Conservation (phyloP, 73 alveolate genomes). For the Paramecium sonneborni region DNA sequence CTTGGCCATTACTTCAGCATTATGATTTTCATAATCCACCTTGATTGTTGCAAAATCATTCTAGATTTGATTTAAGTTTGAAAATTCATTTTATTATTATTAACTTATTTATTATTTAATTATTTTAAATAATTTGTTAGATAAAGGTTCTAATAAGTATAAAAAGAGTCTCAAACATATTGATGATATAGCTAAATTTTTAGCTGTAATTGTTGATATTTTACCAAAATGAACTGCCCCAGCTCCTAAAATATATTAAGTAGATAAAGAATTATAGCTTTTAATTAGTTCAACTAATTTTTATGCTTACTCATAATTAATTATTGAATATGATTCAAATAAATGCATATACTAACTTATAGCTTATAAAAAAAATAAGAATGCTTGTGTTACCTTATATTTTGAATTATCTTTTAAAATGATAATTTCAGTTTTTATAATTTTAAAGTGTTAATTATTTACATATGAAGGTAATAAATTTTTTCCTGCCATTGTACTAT, state of each 20-base stretch:
- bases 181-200: conserved; percentile 52
- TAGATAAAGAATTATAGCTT: not conserved
- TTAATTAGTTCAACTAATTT: conserved; percentile 17
- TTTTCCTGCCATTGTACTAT: not conserved
- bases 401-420: not conserved
- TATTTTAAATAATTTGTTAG: not conserved
- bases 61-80: not conserved
- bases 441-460: not conserved
- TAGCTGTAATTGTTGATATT: conserved; percentile 25
- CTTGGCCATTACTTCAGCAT: conserved; percentile 2
- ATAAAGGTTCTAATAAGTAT: not conserved
- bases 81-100: not conserved
- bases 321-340: not conserved
- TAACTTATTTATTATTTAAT: conserved; percentile 5
- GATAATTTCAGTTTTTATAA: conserved; percentile 24
- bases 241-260: conserved; percentile 24
- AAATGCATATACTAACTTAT: not conserved
- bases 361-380: not conserved
- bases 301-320: not conserved
- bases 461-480: not conserved
- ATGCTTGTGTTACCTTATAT: conserved; percentile 42
- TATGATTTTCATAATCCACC: conserved; percentile 1
- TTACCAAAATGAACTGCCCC: conserved; percentile 50
- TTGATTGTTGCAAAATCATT: not conserved
- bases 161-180: conserved; percentile 31